A percentile compares a stretch with the other conserved stretches of the same genome.
These are phyloP conservation scores for Drechmeria coniospora DNA, from an alignment of 2,329 filamentous ascomycete species.

Conservation along the genomic window DNA sequence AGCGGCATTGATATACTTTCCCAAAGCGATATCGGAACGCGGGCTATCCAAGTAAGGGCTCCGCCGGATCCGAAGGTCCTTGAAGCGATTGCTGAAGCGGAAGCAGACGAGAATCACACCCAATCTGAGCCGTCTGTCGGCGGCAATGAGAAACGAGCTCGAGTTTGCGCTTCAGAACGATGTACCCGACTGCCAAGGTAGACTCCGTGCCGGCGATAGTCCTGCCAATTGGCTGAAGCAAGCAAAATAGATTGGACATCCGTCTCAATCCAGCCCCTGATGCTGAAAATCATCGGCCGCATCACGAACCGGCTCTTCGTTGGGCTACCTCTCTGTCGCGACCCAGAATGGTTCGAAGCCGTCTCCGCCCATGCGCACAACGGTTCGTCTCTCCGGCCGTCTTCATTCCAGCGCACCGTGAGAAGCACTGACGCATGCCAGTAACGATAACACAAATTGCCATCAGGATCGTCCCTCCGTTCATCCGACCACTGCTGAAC, in stretches of 20 bases:
- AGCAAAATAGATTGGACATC: constrained; percentile 6
- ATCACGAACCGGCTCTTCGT: constrained; percentile 4
- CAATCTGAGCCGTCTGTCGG: constrained; percentile 2
- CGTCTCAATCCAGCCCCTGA: constrained; percentile 2
- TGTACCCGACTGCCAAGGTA: constrained; percentile 4
- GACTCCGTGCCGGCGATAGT: background rate
- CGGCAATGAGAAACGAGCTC: constrained; percentile 4
- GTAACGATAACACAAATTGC: constrained; percentile 5
- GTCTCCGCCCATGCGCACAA: constrained; percentile 3
- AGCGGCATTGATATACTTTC: constrained; percentile 3
- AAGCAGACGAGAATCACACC: constrained; percentile 4
- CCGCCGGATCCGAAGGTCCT: too few species aligned
- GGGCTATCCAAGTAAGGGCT: constrained; percentile 3
- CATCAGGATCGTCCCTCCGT: constrained; percentile 3
- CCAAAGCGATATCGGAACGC: constrained; percentile 4
- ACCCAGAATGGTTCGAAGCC: constrained; percentile 3
- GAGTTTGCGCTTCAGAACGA: constrained; percentile 2
- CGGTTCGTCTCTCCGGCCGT: too few species aligned
- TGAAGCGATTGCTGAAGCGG: background rate
- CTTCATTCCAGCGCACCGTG: too few species aligned
- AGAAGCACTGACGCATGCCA: too few species aligned
- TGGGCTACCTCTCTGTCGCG: constrained; percentile 3
- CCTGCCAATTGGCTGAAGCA: too few species aligned
- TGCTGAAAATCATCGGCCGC: constrained; percentile 1
- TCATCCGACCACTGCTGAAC: constrained; percentile 2